Conservation (phyloP, 2,329 filamentous ascomycete genomes). For the Chalaropsis thielavioides region DNA sequence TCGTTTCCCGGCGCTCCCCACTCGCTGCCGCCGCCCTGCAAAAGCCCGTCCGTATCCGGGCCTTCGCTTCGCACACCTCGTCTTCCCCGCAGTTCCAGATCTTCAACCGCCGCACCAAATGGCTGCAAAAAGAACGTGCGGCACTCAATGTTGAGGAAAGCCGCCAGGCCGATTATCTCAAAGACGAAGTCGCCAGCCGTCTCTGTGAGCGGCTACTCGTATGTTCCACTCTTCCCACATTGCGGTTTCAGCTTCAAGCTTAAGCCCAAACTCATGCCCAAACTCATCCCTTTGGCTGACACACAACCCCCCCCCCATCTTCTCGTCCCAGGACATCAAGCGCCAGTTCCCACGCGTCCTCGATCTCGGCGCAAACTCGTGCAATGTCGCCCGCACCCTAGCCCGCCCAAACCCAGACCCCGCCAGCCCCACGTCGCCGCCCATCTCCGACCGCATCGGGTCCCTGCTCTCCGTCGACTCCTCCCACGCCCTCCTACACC, state of each 20-base stretch:
- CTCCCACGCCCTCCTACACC: constrained; percentile 61
- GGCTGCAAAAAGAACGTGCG: constrained; percentile 79
- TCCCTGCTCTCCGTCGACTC: constrained; percentile 71
- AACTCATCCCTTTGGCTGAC: too few relatives aligned
- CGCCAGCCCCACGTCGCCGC: constrained; percentile 41
- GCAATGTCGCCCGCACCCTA: constrained; percentile 77
- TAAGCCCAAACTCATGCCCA: too few relatives aligned
- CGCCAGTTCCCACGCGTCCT: constrained; percentile 71
- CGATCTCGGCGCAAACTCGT: constrained; percentile 89
- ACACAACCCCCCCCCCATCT: neutral
- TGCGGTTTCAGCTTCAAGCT: neutral
- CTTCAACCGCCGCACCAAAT: constrained; percentile 81
- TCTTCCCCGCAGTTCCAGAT: constrained; percentile 51
- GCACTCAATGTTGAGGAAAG: constrained; percentile 55
- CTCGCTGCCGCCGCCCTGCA: neutral
- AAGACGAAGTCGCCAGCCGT: constrained; percentile 76
- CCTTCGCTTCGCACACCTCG: constrained; percentile 13
- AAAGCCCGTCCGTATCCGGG: neutral
- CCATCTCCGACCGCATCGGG: constrained; percentile 55
- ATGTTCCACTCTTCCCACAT: constrained; percentile 19
- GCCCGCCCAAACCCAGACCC: constrained; percentile 54
- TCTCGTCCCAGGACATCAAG: constrained; percentile 61
- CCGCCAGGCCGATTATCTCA: constrained; percentile 77
- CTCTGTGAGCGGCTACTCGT: constrained; percentile 76
- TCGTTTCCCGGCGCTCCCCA: neutral